Evolutionary conservation across 2,329 filamentous ascomycete species (phyloP), one percentile per base, ranked within the genome.

Genomic region (Fusarium staphyleae): DNA sequence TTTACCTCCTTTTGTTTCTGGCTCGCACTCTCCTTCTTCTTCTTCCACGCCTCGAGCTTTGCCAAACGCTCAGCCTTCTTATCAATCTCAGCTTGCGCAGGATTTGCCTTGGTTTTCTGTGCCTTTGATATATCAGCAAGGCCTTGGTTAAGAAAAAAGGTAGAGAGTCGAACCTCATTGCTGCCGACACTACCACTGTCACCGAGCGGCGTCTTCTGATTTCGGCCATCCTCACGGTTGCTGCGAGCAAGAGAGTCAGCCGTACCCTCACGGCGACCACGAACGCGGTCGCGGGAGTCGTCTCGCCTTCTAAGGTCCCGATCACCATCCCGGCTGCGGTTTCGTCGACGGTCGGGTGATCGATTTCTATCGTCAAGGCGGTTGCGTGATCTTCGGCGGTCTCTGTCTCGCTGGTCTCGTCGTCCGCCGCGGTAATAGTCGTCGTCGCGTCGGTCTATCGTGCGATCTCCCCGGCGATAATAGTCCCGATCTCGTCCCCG

Each of bases 31-130:
- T 91, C 89, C 70, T 91, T 88, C 75, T 93, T 93, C 74, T 91
- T 89, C 76, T 96, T 96, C 93, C 92, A 96, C 51, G 90, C 90
- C 71, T 93, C 90, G 22, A 96, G 76, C 70, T 91, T 93, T 22
- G 90, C 90, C 35, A 92, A 80, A 58, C 90, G 81, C 72, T 93
- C 90, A 42, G 88, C 89, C 72, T 93, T 91, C 48, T 74, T 91
- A 42, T 91, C 87, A 56, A 85, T 84, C 66, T 91, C 89, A 24
- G 84, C 80, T 66, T 86, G 86, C 14, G 75, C 74, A 36, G 78
- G 74, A 46, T 79, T 70, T 48, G 80, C 26, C 32, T 70, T 68
- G 32, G 61, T 55, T 68, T 86, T 87, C 46, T 80, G 78, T 57
- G 75, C 68, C 84, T 89, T 77, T 45, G 44, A 60, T 28, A 26